phyloP scores from a whole-genome alignment of 805 yeast genomes.

The Saturnispora sanitii region DNA sequence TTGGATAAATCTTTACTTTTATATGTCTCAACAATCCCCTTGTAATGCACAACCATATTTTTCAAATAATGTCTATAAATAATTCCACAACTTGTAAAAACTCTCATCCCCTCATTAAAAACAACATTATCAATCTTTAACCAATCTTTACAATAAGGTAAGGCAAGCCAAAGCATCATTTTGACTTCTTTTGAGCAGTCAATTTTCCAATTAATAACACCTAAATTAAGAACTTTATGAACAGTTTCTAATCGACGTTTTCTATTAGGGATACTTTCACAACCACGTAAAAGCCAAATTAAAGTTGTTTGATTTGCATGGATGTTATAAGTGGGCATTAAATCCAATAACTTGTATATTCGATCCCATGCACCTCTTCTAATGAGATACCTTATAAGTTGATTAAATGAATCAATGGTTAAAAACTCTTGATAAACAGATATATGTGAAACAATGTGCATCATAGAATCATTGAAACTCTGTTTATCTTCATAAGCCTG shows the following conservation, averaged over 20 bases:
- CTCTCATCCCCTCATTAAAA: conserved; percentile 4
- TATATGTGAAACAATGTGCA: not conserved
- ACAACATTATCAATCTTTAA: not conserved
- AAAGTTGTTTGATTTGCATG: conserved; percentile 2
- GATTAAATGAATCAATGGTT: conserved; percentile 1
- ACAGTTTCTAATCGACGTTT: too few relatives aligned
- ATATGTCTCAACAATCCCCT: too few relatives aligned
- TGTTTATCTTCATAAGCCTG: not conserved
- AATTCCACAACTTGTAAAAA: not conserved
- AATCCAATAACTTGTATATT: not conserved
- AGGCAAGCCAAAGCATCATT: conserved; percentile 7
- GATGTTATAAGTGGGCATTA: not conserved
- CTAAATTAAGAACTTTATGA: conserved; percentile 1
- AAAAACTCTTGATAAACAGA: not conserved
- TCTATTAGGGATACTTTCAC: too few relatives aligned
- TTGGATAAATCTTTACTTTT: too few relatives aligned
- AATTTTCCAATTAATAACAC: conserved; percentile 3
- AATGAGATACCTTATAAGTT: conserved; percentile 1
- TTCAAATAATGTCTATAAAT: not conserved
- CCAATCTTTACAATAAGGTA: conserved; percentile 5
- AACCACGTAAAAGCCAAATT: conserved; percentile 4
- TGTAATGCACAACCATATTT: not conserved
- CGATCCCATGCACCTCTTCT: conserved; percentile 4
- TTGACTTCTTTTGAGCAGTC: conserved; percentile 1
- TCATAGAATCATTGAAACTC: not conserved